Evolutionary conservation across 371 early-diverging fungal species (phyloP).

Genomic region (Rhizopus stolonifer): DNA sequence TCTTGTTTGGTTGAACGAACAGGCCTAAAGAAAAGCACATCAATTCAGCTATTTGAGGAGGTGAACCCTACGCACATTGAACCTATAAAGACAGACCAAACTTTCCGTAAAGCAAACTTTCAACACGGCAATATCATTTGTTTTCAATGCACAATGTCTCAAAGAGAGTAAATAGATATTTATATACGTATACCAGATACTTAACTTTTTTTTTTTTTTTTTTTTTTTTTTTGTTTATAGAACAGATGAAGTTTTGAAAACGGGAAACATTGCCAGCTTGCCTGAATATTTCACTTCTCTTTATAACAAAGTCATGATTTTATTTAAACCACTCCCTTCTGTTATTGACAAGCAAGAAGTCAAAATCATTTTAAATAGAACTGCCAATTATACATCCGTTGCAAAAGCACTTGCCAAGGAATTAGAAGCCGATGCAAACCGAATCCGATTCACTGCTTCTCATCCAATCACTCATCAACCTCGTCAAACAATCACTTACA

Average conservation of each 20-base stretch:
- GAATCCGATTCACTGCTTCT: slow-evolving; percentile 23
- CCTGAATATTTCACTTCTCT: slow-evolving; percentile 71
- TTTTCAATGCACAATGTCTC: slow-evolving; percentile 62
- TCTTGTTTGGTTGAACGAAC: slow-evolving; percentile 33
- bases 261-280: slow-evolving; percentile 42
- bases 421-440: slow-evolving; percentile 16
- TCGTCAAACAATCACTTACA: slow-evolving; percentile 17
- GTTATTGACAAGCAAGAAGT: slow-evolving; percentile 17
- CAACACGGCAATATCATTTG: slow-evolving; percentile 87
- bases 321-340: slow-evolving; percentile 61
- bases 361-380: slow-evolving; percentile 13
- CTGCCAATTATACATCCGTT: slow-evolving; percentile 9
- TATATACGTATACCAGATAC: background rate
- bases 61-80: slow-evolving; percentile 83
- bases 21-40: slow-evolving; percentile 16
- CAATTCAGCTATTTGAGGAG: slow-evolving; percentile 53
- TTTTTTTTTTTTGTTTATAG: slow-evolving; percentile 11
- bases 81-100: slow-evolving; percentile 53
- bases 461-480: slow-evolving; percentile 22
- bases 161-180: slow-evolving; percentile 56
- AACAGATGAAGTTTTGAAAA: slow-evolving; percentile 13
- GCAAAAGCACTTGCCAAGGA: slow-evolving; percentile 14
- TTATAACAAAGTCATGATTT: slow-evolving; percentile 59
- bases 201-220: background rate
- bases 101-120: slow-evolving; percentile 71